Evolutionary conservation across 306 rosid species (phyloP), one percentile per base, ranked within the genome.

Genomic region (Vigna reflexopilosa): DNA sequence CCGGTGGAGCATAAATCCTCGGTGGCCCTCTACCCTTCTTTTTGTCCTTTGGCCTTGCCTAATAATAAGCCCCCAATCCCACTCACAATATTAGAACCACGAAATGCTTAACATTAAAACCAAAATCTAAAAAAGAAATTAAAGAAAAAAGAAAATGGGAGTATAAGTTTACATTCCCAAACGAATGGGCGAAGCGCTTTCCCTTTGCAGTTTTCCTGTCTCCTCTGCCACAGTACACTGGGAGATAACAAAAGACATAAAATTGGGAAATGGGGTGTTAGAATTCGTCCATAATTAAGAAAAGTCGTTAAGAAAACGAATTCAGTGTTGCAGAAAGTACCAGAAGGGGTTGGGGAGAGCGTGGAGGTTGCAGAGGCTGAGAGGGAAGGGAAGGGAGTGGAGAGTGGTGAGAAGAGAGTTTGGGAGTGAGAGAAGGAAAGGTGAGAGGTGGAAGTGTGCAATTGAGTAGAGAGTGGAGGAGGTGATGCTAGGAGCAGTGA

Each of bases 21-120:
- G 97, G 98, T 14, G 93, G 88, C 19, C 98, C 98, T 83, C 89
- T 89, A 52, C 98, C 98, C 48, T 93, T 91, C n/a, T 81, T 86
- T 88, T 93, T 93, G 85, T 89, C 51, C 83, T 83, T 67, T 14
- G 97, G 98, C 83, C 97, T 84, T 15, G 98, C 89, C 98, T 93
- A 42, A 59, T 61, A 61, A 24, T 44, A 20, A 30, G 13, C 4
- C 6, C 57, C 20, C 62, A 36, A 32, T 6, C 2, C 26, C 58
- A 32, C 1, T 10, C 14, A 45, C 50, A 61, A 50, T 11, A 57
- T 70, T 22, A 69, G 47, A 71, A 24, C 73, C 12, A 0, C 15
- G 20, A 70, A 69, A 75, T 76, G n/a, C 15, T 50, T 24, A 69
- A 77, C 38, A 44, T 5, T 11, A 44, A 42, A 42, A 67, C 5